Base-by-base conservation (phyloP, 306 rosid genomes). In the Crataegus laevigata region DNA sequence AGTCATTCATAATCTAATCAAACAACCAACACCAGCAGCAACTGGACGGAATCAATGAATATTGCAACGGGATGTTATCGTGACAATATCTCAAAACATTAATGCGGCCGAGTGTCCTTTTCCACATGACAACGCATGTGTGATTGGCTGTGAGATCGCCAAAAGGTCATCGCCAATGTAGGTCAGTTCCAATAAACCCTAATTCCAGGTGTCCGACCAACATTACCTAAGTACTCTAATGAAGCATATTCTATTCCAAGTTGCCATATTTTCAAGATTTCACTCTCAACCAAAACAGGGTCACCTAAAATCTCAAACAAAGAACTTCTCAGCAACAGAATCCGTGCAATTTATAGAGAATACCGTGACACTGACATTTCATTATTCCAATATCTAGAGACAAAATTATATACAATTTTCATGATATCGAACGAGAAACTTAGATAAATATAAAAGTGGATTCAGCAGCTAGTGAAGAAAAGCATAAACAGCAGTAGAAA, bases 401-500 rank as follows among this genome's bases (percentile, higher is more conserved):
- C 24, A 50, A 40, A 43, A 66, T 21, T 36, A 62, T 52, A 38
- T 58, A 55, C 11, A 43, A 32, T 24, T n/a, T 6, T 47, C 19
- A 42, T 13, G 58, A 24, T 11, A 29, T 10, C 1, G 12, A 29
- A 17, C 0, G 47, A 11, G 21, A 38, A 5, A 51, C 8, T 32
- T 32, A 38, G 10, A 61, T 14, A 51, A 12, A 6, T 61, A 34
- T 32, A 4, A 4, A 69, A 34, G 8, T 17, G 51, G 25, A 50
- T 5, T 69, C 19, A 47, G 54, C 32, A 19, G 5, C 69, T 69
- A 82, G 47, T 83, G 94, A 22, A 85, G 81, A 70, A 94, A 94
- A 42, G 97, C 90, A 82, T 94, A 94, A 34, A 91, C 73, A 30
- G 89, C 93, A 69, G 98, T 94, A 34, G 96, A 89, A 66, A 94